These are phyloP conservation scores for California macrophylla DNA, from an alignment of 441 rosid species.

Conservation along the genomic window DNA sequence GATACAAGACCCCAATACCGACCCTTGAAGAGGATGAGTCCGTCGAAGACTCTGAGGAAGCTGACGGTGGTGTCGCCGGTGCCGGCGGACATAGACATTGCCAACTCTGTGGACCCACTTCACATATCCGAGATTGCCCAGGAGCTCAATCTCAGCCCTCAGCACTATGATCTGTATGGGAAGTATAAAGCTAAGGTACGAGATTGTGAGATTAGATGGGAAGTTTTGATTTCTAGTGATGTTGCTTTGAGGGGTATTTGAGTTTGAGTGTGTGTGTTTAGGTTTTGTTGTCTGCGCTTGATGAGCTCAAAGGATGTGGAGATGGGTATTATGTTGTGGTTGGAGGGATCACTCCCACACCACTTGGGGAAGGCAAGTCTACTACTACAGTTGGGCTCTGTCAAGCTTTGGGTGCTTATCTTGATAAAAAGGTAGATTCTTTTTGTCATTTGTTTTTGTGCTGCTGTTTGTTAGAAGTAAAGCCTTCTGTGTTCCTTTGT, in stretches of 20 bases:
- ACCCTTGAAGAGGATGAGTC: conserved; percentile 31
- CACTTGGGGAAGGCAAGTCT: conserved; percentile 96
- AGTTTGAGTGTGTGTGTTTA: conserved; percentile 33
- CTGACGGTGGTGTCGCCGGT: conserved; percentile 74
- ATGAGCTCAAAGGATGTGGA: conserved; percentile 55
- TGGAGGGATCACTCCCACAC: conserved; percentile 97
- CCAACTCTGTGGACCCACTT: conserved; percentile 75
- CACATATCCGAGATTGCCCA: conserved; percentile 80
- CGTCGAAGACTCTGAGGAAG: conserved; percentile 46
- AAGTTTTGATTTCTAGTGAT: conserved; percentile 24
- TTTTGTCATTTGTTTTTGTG: conserved; percentile 46
- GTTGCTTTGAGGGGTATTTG: conserved; percentile 54
- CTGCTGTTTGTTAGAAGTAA: conserved; percentile 80
- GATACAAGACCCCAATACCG: not conserved
- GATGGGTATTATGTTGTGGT: conserved; percentile 93
- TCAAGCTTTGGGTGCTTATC: conserved; percentile 90
- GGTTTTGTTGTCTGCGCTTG: conserved; percentile 72
- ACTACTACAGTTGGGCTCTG: conserved; percentile 95
- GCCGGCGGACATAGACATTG: conserved; percentile 90
- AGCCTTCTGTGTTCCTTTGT: not conserved
- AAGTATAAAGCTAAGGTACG: conserved; percentile 88
- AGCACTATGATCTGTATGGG: conserved; percentile 88
- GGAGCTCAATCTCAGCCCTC: conserved; percentile 54
- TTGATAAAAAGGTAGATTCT: conserved; percentile 63
- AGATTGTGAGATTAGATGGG: not conserved